phyloP scores from a whole-genome alignment of 2,329 filamentous ascomycete species.

The Penicillium crustosum region DNA sequence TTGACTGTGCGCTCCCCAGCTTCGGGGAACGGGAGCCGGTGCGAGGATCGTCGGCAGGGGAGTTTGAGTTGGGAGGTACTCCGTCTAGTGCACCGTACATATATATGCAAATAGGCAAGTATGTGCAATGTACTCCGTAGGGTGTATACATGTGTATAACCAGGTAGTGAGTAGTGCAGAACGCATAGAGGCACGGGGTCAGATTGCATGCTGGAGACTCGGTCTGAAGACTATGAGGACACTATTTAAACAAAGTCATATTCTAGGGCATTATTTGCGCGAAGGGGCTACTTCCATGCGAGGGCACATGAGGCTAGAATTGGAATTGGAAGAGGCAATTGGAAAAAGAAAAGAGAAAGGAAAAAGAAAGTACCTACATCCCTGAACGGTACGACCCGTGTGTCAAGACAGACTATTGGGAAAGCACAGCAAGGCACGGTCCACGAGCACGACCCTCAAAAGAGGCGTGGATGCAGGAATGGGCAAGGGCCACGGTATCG shows the following conservation, averaged over 20 bases:
- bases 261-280: neutral
- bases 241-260: neutral
- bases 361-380: neutral
- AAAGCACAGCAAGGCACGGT: conserved; percentile 12
- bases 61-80: neutral
- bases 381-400: conserved; percentile 1
- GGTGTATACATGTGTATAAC: neutral
- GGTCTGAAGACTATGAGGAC: neutral
- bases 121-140: neutral
- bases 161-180: neutral
- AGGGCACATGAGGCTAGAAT: neutral
- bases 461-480: conserved; percentile 4
- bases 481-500: conserved; percentile 6
- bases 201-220: neutral
- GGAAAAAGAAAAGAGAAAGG: neutral
- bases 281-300: neutral
- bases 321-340: neutral
- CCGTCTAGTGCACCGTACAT: neutral
- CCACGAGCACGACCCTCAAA: conserved; percentile 1
- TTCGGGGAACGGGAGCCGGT: conserved; percentile 8
- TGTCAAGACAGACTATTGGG: conserved; percentile 7
- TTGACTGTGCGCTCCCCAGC: conserved; percentile 7
- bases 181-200: neutral
- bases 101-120: neutral
- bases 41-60: conserved; percentile 2